These are phyloP conservation scores for Sporothrix variecibatus DNA, from an alignment of 2,329 filamentous ascomycete genomes.

Conservation along the genomic window DNA sequence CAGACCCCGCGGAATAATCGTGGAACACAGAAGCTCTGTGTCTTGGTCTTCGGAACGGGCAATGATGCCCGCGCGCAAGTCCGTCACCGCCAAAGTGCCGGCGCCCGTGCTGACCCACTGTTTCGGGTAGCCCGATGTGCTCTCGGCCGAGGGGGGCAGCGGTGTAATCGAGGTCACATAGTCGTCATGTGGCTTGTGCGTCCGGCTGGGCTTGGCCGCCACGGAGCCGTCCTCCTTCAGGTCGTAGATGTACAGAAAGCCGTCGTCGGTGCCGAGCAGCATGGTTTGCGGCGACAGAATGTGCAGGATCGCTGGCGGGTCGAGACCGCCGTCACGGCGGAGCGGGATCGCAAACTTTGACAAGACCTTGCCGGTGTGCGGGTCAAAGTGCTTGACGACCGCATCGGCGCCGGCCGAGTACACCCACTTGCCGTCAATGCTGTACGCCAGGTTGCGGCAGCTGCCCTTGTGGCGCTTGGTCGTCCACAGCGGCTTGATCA, in stretches of 20 bases:
- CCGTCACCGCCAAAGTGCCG: conserved; percentile 86
- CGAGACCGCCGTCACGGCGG: conserved; percentile 47
- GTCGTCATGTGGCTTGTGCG: conserved; percentile 85
- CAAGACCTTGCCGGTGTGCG: conserved; percentile 64
- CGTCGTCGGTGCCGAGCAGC: conserved; percentile 86
- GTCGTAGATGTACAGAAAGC: conserved; percentile 85
- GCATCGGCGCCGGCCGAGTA: conserved; percentile 64
- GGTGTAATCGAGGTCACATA: conserved; percentile 88
- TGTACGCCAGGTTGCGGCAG: conserved; percentile 80
- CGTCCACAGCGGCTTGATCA: conserved; percentile 81
- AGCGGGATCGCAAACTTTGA: conserved; percentile 80
- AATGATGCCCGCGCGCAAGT: conserved; percentile 81
- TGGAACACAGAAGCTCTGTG: conserved; percentile 82
- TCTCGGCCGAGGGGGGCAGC: conserved; percentile 75
- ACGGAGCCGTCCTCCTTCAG: conserved; percentile 62
- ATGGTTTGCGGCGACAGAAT: conserved; percentile 84
- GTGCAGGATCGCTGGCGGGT: conserved; percentile 73
- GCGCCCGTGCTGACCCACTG: conserved; percentile 95
- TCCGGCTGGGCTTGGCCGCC: conserved; percentile 65
- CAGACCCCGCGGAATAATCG: conserved; percentile 71
- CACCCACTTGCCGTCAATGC: conserved; percentile 70
- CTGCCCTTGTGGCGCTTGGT: conserved; percentile 92
- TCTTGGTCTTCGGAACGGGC: conserved; percentile 93
- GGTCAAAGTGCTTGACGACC: conserved; percentile 57
- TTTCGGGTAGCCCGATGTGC: conserved; percentile 86